phyloP scores from a whole-genome alignment of 1,139 yeast species.

The Nakaseomyces bracarensis region DNA sequence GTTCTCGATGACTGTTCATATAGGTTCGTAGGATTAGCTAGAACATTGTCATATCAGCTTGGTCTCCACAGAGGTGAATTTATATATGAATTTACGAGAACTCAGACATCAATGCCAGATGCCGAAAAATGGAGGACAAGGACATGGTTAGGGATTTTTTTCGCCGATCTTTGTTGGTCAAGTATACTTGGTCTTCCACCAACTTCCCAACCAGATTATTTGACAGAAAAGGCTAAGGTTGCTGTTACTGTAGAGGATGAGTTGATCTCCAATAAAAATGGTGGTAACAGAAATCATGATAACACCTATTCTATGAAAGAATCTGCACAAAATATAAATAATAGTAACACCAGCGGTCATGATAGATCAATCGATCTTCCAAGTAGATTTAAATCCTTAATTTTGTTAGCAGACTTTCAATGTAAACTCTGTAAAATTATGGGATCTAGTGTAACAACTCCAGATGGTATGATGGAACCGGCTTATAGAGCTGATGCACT shows the following conservation, averaged over 20 bases:
- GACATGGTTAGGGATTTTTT: conserved; percentile 83
- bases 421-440: conserved; percentile 74
- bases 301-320: not conserved
- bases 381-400: conserved; percentile 59
- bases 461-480: conserved; percentile 86
- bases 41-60: conserved; percentile 72
- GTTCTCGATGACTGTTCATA: conserved; percentile 89
- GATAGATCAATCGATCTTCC: conserved; percentile 41
- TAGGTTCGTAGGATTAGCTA: conserved; percentile 80
- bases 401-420: conserved; percentile 72
- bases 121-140: conserved; percentile 94
- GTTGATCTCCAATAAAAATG: conserved; percentile 9
- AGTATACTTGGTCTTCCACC: conserved; percentile 85
- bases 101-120: conserved; percentile 81
- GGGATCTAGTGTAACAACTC: conserved; percentile 82
- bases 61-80: conserved; percentile 94
- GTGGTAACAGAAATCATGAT: not conserved
- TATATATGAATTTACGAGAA: conserved; percentile 81
- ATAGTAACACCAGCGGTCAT: conserved; percentile 1
- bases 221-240: conserved; percentile 69
- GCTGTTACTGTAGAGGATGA: conserved; percentile 15
- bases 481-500: conserved; percentile 74
- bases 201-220: conserved; percentile 72
- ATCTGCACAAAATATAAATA: not conserved
- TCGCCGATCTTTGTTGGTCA: conserved; percentile 87